Evolutionary conservation across 352 stramenopile species (phyloP).

Genomic region (Aphanomyces euteiches): DNA sequence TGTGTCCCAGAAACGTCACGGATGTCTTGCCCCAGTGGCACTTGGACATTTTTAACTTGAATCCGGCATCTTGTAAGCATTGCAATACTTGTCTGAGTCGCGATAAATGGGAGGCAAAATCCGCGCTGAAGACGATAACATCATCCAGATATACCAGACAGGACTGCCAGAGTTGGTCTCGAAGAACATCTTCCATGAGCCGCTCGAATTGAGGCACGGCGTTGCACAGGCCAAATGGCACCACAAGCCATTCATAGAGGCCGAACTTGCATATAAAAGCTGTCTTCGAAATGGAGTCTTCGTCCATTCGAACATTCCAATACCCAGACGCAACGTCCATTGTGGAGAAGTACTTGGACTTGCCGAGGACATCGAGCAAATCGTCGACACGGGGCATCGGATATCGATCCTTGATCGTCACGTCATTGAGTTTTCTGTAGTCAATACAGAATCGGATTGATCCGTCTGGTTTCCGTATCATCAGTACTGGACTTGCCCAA

Average conservation of each 20-base stretch:
- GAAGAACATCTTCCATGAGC: neutral
- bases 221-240: neutral
- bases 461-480: neutral
- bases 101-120: neutral
- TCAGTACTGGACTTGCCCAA: neutral
- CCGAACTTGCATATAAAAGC: conserved; percentile 1
- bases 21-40: conserved; percentile 5
- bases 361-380: neutral
- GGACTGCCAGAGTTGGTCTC: neutral
- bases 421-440: neutral
- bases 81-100: neutral
- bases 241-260: neutral
- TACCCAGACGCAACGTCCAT: neutral
- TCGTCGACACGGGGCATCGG: neutral
- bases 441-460: neutral
- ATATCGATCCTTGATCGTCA: conserved; percentile 7
- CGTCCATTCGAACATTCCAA: neutral
- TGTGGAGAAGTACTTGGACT: neutral
- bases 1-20: neutral
- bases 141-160: neutral
- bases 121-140: neutral
- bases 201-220: conserved; percentile 2
- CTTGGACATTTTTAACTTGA: conserved; percentile 11
- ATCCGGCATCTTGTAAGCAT: neutral
- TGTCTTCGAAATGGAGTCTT: neutral